Percentiles rank a stretch among this genome's conserved stretches.
Conservation (phyloP, 306 rosid genomes). For the Canavalia ensiformis region DNA sequence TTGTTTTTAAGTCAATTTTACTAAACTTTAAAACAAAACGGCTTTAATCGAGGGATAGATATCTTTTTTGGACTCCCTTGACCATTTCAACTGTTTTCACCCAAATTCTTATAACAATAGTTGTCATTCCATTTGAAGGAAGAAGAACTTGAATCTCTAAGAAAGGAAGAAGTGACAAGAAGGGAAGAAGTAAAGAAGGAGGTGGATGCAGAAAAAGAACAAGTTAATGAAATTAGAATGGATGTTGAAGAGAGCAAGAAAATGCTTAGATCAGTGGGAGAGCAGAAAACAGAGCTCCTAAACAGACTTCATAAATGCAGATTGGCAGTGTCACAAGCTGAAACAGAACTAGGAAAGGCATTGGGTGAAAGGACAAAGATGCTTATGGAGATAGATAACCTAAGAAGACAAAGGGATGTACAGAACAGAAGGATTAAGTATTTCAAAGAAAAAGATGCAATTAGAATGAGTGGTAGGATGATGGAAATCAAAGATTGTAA, state of each 20-base stretch:
- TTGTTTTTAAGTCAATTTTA: too few relatives aligned
- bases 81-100: neutral
- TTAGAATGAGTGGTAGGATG: neutral
- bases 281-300: conserved; percentile 58
- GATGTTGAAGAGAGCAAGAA: conserved; percentile 59
- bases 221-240: conserved; percentile 35
- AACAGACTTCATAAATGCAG: conserved; percentile 54
- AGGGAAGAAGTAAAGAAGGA: conserved; percentile 55
- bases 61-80: too few relatives aligned
- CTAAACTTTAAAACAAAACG: too few relatives aligned
- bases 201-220: conserved; percentile 52
- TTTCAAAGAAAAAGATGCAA: neutral
- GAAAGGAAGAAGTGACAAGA: conserved; percentile 52
- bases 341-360: neutral
- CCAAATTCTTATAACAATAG: neutral
- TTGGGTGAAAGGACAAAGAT: neutral
- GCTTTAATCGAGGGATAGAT: too few relatives aligned
- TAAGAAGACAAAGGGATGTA: neutral
- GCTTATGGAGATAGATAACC: neutral
- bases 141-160: conserved; percentile 60
- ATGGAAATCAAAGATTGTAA: neutral
- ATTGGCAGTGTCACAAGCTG: conserved; percentile 21
- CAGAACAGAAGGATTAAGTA: neutral
- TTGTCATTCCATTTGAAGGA: conserved; percentile 42
- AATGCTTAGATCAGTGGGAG: conserved; percentile 53